phyloP scores from a whole-genome alignment of 495 filamentous ascomycete genomes.

The Apodospora peruviana region DNA sequence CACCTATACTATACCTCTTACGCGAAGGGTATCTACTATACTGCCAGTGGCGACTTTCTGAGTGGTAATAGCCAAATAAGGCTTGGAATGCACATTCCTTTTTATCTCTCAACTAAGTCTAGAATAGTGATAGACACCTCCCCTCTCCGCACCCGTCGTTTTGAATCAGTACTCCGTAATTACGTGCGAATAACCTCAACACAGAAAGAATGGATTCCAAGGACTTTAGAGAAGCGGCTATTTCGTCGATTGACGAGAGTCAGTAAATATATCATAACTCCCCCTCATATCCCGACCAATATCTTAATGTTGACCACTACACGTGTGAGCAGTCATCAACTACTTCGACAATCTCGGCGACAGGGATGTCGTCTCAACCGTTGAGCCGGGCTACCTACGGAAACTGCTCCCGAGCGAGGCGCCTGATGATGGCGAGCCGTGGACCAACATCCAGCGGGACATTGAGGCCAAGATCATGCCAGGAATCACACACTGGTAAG shows the following conservation, averaged over 20 bases:
- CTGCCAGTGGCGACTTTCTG: too few species aligned
- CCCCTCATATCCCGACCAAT: not conserved
- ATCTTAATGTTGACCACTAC: slow-evolving; percentile 8
- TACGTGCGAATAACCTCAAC: too few species aligned
- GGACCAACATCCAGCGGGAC: slow-evolving; percentile 77
- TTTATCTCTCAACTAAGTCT: too few species aligned
- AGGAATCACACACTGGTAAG: slow-evolving; percentile 88
- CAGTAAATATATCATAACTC: slow-evolving; percentile 22
- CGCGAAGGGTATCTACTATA: too few species aligned
- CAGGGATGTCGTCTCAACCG: slow-evolving; percentile 67
- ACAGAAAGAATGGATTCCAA: slow-evolving; percentile 92
- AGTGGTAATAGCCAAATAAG: too few species aligned
- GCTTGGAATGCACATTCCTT: too few species aligned
- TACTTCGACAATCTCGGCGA: slow-evolving; percentile 75
- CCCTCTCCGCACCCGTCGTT: not conserved
- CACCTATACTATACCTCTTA: too few species aligned
- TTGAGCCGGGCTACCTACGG: slow-evolving; percentile 82
- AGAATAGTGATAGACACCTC: not conserved
- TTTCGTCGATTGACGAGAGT: slow-evolving; percentile 83
- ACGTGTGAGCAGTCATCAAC: slow-evolving; percentile 56
- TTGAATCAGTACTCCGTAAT: not conserved
- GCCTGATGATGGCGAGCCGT: slow-evolving; percentile 69
- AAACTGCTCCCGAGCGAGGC: slow-evolving; percentile 70
- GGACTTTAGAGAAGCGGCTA: slow-evolving; percentile 75
- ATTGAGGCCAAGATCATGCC: slow-evolving; percentile 87